Evolutionary conservation across 2,329 filamentous ascomycete genomes (phyloP).

Genomic region (Chrysoporthe cubensis): DNA sequence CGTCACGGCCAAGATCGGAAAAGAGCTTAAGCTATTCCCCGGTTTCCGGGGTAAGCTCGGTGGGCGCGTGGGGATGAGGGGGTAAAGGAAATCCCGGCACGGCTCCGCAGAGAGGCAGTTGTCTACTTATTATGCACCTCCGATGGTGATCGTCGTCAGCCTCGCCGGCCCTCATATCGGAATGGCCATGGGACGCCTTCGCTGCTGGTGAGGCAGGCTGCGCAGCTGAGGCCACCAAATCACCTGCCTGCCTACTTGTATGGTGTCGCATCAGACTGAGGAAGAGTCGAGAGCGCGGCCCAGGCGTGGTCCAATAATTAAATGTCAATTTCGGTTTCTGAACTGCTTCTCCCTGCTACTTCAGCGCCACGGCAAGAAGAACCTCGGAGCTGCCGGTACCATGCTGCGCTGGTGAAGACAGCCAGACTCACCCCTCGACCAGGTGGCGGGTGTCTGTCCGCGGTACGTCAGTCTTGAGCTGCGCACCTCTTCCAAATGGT

Average conservation of each 20-base stretch:
- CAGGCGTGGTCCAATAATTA: neutral
- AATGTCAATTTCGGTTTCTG: neutral
- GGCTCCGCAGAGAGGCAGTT: neutral
- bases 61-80: neutral
- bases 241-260: no score
- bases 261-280: neutral
- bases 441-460: neutral
- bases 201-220: neutral
- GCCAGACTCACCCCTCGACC: neutral
- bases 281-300: neutral
- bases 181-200: neutral
- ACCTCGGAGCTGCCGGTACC: no score
- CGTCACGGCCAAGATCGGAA: conserved; percentile 10
- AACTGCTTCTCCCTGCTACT: neutral
- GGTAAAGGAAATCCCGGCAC: conserved; percentile 15
- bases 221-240: no score
- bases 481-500: neutral
- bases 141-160: neutral
- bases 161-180: neutral
- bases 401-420: neutral
- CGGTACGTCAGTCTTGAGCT: neutral
- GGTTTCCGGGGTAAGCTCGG: conserved; percentile 14
- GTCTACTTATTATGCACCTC: neutral
- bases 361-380: neutral
- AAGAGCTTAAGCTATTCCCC: conserved; percentile 16